Evolutionary conservation across 495 filamentous ascomycete species (phyloP).

Genomic region (Cercophora newfieldiana): DNA sequence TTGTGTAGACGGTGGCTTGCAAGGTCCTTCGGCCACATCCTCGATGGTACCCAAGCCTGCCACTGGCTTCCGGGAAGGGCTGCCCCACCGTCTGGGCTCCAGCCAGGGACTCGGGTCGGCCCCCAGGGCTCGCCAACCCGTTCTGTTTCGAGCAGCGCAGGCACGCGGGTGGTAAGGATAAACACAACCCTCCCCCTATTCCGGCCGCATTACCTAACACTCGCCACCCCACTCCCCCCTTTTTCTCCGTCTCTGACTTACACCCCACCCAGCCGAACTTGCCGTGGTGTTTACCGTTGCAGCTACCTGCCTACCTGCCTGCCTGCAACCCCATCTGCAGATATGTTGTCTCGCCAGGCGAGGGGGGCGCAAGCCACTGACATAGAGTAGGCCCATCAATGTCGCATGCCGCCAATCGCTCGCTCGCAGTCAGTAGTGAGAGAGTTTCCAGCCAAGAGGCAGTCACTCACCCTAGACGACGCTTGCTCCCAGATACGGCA

Average conservation of each 20-base stretch:
- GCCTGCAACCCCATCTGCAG: not conserved
- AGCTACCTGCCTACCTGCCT: conserved; percentile 13
- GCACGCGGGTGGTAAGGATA: conserved; percentile 1
- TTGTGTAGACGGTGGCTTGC: not conserved
- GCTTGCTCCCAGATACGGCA: not conserved
- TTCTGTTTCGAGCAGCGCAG: not conserved
- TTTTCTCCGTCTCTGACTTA: not conserved
- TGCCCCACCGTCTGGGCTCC: conserved; percentile 11
- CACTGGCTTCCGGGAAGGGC: not conserved
- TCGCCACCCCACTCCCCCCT: not conserved
- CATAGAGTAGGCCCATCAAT: not conserved
- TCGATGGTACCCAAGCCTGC: conserved; percentile 5
- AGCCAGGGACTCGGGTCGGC: conserved; percentile 35
- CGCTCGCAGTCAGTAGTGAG: not conserved
- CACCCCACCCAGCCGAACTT: not conserved
- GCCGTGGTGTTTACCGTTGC: conserved; percentile 4
- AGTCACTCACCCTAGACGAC: not conserved
- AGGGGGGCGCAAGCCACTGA: not conserved
- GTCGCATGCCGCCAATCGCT: not conserved
- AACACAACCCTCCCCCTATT: conserved; percentile 2
- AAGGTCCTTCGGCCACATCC: conserved; percentile 20
- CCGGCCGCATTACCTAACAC: not conserved
- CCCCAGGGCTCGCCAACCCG: not conserved
- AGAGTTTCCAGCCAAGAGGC: not conserved
- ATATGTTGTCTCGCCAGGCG: not conserved